Base-by-base conservation (phyloP, 139 green algal species). In the Axilococcus clingmanii region DNA sequence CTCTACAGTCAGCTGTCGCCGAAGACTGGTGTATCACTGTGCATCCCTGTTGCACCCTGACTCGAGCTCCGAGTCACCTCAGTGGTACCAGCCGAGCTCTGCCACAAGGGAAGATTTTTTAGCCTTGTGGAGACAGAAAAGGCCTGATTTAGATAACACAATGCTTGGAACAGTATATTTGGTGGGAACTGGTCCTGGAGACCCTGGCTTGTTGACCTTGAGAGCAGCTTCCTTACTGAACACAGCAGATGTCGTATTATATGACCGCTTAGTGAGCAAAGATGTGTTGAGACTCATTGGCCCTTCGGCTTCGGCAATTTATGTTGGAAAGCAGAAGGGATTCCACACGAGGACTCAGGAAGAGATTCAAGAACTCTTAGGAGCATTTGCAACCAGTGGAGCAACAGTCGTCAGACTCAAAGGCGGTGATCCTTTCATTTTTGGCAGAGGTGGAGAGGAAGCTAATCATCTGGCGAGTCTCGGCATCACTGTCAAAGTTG, bases 401-500 rank as follows among this genome's bases (percentile, higher is more conserved):
- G 79, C 77, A 2, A 68, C 65, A 2, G 69, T 88, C 25, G 63
- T 82, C 4, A 29, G 91, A 29, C 79, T 98, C 16, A 96, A 96
- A 63, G 88, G 88, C 1, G 88, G 88, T 4, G 88, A 96, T 61
- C 88, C 88, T 2, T 96, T 83, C 40, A 72, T 99, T 24, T 99
- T 97, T 74, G 93, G 93, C 1, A 55, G 89, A 14, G 89, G 89
- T 2, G 89, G 89, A 15, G 89, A 96, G 68, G 91, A 99, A 71
- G 77, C 87, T 48, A 61, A 84, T 52, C 94, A 88, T 65, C 67
- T 99, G 30, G 38, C 76, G 32, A 43, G 73, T 5, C 66, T 65
- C 3, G 88, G 87, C 47, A 82, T 97, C 38, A 23, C 62, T 4
- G 87, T 96, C 22, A 57, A 83, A n/a, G 79, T 77, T 54, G 79